A percentile compares a stretch with the other conserved stretches of the same genome.
Conservation (phyloP, 768 basidiomycete genomes). For the Psilocybe azurescens region DNA sequence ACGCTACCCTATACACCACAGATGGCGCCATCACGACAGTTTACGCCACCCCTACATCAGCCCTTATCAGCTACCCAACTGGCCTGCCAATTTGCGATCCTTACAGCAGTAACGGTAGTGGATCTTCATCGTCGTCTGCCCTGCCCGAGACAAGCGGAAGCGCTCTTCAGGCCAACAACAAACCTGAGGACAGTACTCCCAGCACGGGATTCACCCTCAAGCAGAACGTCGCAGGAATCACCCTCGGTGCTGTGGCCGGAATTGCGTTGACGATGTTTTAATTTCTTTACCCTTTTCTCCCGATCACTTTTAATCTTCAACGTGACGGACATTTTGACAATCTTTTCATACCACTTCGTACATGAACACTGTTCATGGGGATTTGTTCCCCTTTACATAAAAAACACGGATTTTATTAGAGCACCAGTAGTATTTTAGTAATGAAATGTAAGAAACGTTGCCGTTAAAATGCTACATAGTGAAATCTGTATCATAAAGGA, state of each 20-base stretch:
- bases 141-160: not conserved
- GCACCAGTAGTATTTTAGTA: not conserved
- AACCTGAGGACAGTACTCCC: not conserved
- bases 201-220: not conserved
- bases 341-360: not conserved
- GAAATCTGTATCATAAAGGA: not conserved
- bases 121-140: not conserved
- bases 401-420: not conserved
- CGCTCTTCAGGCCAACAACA: not conserved
- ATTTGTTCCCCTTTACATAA: not conserved
- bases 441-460: not conserved
- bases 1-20: constrained; percentile 1
- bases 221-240: not conserved
- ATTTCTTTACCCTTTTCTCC: not conserved
- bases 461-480: not conserved
- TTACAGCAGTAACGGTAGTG: not conserved
- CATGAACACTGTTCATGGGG: not conserved
- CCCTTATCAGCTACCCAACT: not conserved
- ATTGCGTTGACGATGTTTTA: not conserved
- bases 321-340: not conserved
- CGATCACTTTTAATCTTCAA: not conserved
- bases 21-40: not conserved
- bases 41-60: not conserved
- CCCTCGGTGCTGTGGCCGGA: not conserved
- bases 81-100: constrained; percentile 5